Evolutionary conservation across 139 green algal genomes (phyloP).

Genomic region (Gonium pectorale): DNA sequence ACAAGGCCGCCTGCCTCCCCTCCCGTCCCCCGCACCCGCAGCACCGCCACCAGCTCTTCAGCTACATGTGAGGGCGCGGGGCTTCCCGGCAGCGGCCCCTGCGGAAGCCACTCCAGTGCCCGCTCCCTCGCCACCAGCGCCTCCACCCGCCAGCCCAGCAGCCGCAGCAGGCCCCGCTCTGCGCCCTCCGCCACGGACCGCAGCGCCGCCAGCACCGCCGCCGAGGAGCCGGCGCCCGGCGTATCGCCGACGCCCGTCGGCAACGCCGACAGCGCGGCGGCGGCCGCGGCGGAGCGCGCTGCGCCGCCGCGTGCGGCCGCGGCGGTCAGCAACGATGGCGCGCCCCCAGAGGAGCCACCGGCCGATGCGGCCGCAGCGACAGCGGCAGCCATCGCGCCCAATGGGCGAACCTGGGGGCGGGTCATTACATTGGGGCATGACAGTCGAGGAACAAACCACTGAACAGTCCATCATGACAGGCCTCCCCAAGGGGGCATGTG

Average conservation of each 20-base stretch:
- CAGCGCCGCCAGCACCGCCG: slow-evolving; percentile 34
- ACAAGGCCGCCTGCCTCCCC: no score
- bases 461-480: no score
- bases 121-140: slow-evolving; percentile 49
- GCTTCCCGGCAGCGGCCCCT: slow-evolving; percentile 41
- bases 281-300: neutral
- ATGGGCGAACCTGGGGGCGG: slow-evolving; percentile 19
- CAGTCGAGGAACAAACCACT: neutral
- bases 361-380: slow-evolving; percentile 5
- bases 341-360: neutral
- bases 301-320: neutral
- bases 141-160: slow-evolving; percentile 49
- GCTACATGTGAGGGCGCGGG: slow-evolving; percentile 58
- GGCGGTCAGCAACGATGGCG: neutral
- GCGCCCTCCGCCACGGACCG: slow-evolving; percentile 53
- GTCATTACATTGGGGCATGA: neutral
- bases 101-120: slow-evolving; percentile 62
- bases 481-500: no score
- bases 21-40: slow-evolving; percentile 66
- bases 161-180: slow-evolving; percentile 55
- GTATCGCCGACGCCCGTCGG: neutral
- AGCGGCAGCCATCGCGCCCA: slow-evolving; percentile 30
- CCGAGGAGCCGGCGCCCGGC: neutral
- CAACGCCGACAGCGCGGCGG: neutral
- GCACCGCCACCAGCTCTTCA: slow-evolving; percentile 62